Conservation (phyloP, 1,284 basidiomycete genomes). For the Ustilago trichophora region DNA sequence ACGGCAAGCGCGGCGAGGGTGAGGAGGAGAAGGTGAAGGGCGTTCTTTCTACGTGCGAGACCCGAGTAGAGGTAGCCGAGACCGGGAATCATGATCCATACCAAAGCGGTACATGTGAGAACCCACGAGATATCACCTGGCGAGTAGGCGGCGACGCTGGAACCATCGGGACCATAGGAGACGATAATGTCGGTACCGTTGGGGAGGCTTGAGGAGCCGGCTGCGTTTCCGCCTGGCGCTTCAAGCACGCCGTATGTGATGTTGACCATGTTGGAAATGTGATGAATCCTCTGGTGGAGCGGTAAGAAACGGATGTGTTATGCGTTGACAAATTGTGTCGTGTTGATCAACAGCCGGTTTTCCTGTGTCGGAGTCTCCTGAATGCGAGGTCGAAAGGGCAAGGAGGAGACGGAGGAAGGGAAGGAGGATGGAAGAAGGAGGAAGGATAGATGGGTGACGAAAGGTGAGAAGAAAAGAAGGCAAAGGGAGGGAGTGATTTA, state of each 20-base stretch:
- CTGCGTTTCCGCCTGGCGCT: slow-evolving; percentile 19
- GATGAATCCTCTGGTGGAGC: neutral
- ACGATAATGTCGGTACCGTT: slow-evolving; percentile 63
- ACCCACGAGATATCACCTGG: slow-evolving; percentile 68
- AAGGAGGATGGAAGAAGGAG: too few relatives aligned
- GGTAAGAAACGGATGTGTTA: neutral
- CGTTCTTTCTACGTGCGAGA: slow-evolving; percentile 76
- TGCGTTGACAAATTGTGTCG: too few relatives aligned
- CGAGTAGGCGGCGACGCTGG: slow-evolving; percentile 44
- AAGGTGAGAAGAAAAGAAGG: slow-evolving; percentile 64
- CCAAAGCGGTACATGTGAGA: slow-evolving; percentile 80
- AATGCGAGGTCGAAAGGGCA: too few relatives aligned
- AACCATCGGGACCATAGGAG: slow-evolving; percentile 48
- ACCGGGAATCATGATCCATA: slow-evolving; percentile 75
- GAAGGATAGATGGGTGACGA: neutral
- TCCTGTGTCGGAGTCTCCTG: too few relatives aligned
- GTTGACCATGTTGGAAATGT: slow-evolving; percentile 47
- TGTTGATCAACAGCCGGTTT: too few relatives aligned
- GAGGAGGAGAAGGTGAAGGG: slow-evolving; percentile 70
- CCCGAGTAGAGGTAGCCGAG: slow-evolving; percentile 84
- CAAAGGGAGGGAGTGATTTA: slow-evolving; percentile 16
- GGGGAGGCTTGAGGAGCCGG: slow-evolving; percentile 14
- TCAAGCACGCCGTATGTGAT: slow-evolving; percentile 51
- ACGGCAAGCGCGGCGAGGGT: slow-evolving; percentile 67
- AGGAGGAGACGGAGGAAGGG: too few relatives aligned